These are phyloP conservation scores for Emmonsiellopsis sp. DNA, from an alignment of 2,329 filamentous ascomycete genomes.

Conservation along the genomic window DNA sequence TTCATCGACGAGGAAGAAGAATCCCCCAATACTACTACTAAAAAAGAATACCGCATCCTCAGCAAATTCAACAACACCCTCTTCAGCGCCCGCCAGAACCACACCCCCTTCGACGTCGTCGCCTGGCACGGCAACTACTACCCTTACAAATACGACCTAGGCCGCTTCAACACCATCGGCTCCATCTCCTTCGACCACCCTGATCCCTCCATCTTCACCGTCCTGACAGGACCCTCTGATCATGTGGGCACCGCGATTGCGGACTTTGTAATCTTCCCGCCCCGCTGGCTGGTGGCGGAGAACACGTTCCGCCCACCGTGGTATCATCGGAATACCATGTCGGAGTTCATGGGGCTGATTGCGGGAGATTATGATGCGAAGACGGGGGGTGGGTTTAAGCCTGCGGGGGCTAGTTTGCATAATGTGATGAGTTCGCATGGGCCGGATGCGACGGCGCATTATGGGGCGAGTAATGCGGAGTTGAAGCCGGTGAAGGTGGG, in stretches of 20 bases:
- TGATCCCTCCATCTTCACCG: slow-evolving; percentile 68
- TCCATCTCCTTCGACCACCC: slow-evolving; percentile 68
- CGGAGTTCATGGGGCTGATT: slow-evolving; percentile 59
- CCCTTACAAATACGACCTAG: slow-evolving; percentile 74
- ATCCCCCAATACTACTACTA: too few relatives aligned
- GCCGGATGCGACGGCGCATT: slow-evolving; percentile 47
- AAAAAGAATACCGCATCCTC: slow-evolving; percentile 12
- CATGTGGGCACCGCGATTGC: slow-evolving; percentile 54
- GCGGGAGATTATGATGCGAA: slow-evolving; percentile 54
- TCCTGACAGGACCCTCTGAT: slow-evolving; percentile 50
- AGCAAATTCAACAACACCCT: slow-evolving; percentile 59
- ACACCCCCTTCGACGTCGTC: slow-evolving; percentile 70
- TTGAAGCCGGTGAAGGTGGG: slow-evolving; percentile 49
- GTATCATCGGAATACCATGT: slow-evolving; percentile 59
- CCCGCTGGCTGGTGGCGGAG: slow-evolving; percentile 54
- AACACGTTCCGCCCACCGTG: slow-evolving; percentile 53
- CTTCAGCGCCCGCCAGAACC: slow-evolving; percentile 56
- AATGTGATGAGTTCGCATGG: slow-evolving; percentile 66
- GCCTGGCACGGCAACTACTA: slow-evolving; percentile 76
- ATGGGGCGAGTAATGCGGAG: slow-evolving; percentile 45
- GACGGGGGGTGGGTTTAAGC: slow-evolving; percentile 48
- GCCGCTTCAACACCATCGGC: slow-evolving; percentile 66
- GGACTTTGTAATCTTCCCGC: slow-evolving; percentile 58
- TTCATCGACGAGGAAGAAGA: slow-evolving; percentile 54
- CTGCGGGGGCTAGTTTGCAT: slow-evolving; percentile 55